Evolutionary conservation across 805 yeast genomes (phyloP), one percentile per base, ranked within the genome.

Genomic region (Schwanniomyces vanrijiae): DNA sequence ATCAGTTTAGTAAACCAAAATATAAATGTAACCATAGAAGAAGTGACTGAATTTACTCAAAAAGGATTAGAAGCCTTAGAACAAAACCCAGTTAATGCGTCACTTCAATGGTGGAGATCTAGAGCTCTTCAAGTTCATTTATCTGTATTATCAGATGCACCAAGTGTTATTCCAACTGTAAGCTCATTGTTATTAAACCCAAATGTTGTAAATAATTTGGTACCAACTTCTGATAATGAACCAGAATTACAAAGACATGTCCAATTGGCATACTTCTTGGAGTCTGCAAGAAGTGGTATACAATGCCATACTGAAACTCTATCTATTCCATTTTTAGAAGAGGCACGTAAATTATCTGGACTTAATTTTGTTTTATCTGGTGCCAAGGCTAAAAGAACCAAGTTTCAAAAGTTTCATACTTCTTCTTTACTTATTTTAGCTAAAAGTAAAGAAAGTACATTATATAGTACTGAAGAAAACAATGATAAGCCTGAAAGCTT

Each of bases 301-400:
- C 84, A 83, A 34, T 78, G 84, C 19, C 80, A 80, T 43, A 75
- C 86, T 20, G 95, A 88, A 58, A 80, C 82, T 52, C 62, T 83
- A 28, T 75, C 86, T 1, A 64, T 76, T 19, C 81, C 83, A 6
- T 73, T 81, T 4, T 68, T 88, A 50, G 64, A 69, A 1, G 77
- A 76, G 50, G 88, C 84, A 2, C 77, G 81, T 38, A 75, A 77
- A 11, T 60, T 85, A 9, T 81, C 90, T 0, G 77, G 81, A 1
- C 74, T 90, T 40, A 69, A 78, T 42, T 78, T 84, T 53, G 78
- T 84, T 0, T 68, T 92, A 40, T 87, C 97, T 1, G 98, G 98
- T 54, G 88, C 94, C 46, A 83, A 83, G 55, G 97, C 96, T 8
- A 86, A 83, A 61, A 76, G 94, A 60, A 92, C 98, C 3, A 88